Base-by-base conservation (phyloP, 148 eudicot species). In the Rhododendron ovatum region DNA sequence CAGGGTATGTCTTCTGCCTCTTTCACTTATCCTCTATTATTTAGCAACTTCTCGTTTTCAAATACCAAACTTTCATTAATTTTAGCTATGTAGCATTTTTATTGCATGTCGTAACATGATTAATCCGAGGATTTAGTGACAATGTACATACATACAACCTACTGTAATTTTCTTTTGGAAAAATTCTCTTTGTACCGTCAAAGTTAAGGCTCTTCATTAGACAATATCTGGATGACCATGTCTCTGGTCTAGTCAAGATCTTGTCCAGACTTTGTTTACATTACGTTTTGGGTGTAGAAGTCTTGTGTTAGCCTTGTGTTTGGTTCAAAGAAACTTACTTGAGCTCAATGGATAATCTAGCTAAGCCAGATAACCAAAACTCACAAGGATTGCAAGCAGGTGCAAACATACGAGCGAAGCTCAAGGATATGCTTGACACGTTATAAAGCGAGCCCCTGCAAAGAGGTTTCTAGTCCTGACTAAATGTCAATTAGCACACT, bases 1-100 rank as follows among this genome's bases (percentile, higher is more conserved):
- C 65, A 77, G 87, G 92, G 92, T 91, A 91, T 67, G 9, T 26
- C 81, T 83, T 45, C 24, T 65, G 43, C 11, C 77, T 85, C 53
- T 55, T 78, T n/a, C 33, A 11, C 53, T 18, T 81, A n/a, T 81
- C 33, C 48, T 24, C 51, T 15, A 1, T 73, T 53, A 22, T 55
- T 39, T 20, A 14, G 53, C 35, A 24, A 45, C 41, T 78, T 82
- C 50, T 65, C 17, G 22, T 71, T 53, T 48, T 24, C n/a, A 43
- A 69, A 13, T 14, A 6, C 65, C 35, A 26, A 65, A 26, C 26
- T 41, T 37, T 0, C 1, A 17, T 37, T 76, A 55, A 39, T 39
- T 35, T 76, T 39, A 18, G 24, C 26, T 17, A 39, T 37, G 12
- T 24, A 1, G 20, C 26, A 35, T 81, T 81, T 7, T 2, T 39